A percentile compares a stretch with the other conserved stretches of the same genome.
These are phyloP conservation scores for Nissolia schottii DNA, from an alignment of 306 rosid species.

Conservation along the genomic window DNA sequence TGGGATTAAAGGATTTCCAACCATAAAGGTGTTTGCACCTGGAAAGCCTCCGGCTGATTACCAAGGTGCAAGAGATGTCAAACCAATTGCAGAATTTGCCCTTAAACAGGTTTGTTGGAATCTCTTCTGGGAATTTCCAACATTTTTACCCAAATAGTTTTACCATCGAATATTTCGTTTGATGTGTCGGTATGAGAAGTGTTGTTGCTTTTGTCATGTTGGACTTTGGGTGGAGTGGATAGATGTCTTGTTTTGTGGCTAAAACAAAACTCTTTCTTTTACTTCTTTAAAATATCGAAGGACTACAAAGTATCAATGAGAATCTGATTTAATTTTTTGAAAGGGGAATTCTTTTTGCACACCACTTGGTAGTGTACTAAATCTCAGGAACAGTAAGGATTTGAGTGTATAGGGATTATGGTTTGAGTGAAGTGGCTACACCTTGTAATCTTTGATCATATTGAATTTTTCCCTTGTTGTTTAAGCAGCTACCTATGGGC, in stretches of 20 bases:
- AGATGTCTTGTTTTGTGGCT: neutral
- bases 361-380: neutral
- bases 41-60: constrained; percentile 87
- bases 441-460: neutral
- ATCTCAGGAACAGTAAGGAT: neutral
- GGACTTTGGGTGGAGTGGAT: neutral
- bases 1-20: constrained; percentile 90
- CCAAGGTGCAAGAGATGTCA: constrained; percentile 95
- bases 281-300: neutral
- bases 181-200: neutral
- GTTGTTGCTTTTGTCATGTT: neutral
- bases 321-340: neutral
- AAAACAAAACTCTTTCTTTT: neutral
- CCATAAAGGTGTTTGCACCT: constrained; percentile 84
- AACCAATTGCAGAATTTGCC: constrained; percentile 86
- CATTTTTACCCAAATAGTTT: neutral
- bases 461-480: neutral
- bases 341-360: neutral
- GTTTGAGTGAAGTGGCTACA: neutral
- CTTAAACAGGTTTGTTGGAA: constrained; percentile 68
- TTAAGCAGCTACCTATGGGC: neutral
- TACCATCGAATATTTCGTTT: neutral
- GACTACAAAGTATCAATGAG: neutral
- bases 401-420: neutral
- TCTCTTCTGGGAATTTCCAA: neutral